Base-by-base conservation (phyloP, 495 filamentous ascomycete species). In the Clohesyomyces aquaticus region DNA sequence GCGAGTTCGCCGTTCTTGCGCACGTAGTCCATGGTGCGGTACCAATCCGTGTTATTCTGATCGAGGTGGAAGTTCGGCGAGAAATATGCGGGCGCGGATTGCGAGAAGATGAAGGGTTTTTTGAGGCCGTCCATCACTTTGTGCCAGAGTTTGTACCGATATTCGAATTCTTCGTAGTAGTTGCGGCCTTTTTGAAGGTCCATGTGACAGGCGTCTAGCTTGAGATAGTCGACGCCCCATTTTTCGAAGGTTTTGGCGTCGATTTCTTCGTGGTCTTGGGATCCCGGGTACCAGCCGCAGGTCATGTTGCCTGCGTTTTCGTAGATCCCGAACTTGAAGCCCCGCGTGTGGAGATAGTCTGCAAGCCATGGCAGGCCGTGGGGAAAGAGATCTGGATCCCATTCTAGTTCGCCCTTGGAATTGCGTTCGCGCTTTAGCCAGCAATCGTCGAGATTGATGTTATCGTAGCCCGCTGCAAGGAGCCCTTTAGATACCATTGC, bases 221-320 rank as follows among this genome's bases (percentile, higher is more conserved):
- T 79, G 26, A 80, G 65, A 48, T 78, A 78, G 53, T 79, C 76
- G 43, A 80, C 73, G 2, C 77, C 76, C 77, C 77, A 78, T 22
- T 50, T 68, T 3, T 74, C 71, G 55, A 79, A 79, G 0, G 72
- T 77, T 23, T 75, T 63, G 1, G 77, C 77, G 32, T 80, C 71
- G 22, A 61, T 68, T 47, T 72, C 61, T 67, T 80, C 77, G 50
- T 79, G 56, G 1, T 65, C 63, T 48, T 73, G 72, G 0, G 76
- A 77, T 11, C 77, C 77, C 0, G 77, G 76, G 27, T 74, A 77
- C 8, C 73, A 75, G 22, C 77, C 77, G 46, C 77, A 79, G 19
- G 76, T 78, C 26, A 65, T 55, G 55, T 79, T 78, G 3, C 77
- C 77, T 0, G 77, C 63, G 43, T 79, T 77, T 48, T 74, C 68